Conservation (phyloP, 2,329 filamentous ascomycete species). For the Ophiostoma ulmi region DNA sequence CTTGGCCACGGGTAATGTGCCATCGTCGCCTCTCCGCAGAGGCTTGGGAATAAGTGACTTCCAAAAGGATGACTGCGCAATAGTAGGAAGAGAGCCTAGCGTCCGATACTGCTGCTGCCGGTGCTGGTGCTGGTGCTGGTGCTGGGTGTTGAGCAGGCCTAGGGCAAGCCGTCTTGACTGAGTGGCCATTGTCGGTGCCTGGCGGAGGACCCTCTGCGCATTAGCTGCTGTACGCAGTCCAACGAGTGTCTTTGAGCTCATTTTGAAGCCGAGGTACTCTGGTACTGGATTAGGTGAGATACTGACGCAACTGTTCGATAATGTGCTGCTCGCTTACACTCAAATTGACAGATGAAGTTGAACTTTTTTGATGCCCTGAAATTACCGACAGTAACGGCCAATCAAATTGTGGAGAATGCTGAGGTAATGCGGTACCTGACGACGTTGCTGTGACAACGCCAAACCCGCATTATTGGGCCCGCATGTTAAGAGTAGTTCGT, state of each 20-base stretch:
- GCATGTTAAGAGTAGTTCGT: neutral
- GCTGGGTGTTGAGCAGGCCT: neutral
- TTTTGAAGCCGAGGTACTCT: neutral
- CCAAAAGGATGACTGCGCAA: constrained; percentile 55
- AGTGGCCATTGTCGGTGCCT: neutral
- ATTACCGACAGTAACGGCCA: constrained; percentile 19
- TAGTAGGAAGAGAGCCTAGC: constrained; percentile 30
- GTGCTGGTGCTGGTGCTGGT: neutral
- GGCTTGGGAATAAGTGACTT: constrained; percentile 63
- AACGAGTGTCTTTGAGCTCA: neutral
- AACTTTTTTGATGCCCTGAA: constrained; percentile 10
- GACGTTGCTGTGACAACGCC: constrained; percentile 26
- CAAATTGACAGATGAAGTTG: neutral
- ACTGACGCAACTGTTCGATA: neutral
- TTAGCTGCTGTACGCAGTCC: neutral
- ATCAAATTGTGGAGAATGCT: constrained; percentile 13
- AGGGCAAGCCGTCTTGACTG: constrained; percentile 1
- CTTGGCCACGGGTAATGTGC: constrained; percentile 32
- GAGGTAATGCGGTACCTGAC: constrained; percentile 7
- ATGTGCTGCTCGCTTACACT: neutral
- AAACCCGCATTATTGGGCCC: constrained; percentile 19
- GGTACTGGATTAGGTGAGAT: neutral
- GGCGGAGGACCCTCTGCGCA: neutral
- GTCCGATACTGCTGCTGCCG: neutral
- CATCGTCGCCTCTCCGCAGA: constrained; percentile 44